Evolutionary conservation across 257 asterid genomes (phyloP).

Genomic region (Jacaranda copaia): DNA sequence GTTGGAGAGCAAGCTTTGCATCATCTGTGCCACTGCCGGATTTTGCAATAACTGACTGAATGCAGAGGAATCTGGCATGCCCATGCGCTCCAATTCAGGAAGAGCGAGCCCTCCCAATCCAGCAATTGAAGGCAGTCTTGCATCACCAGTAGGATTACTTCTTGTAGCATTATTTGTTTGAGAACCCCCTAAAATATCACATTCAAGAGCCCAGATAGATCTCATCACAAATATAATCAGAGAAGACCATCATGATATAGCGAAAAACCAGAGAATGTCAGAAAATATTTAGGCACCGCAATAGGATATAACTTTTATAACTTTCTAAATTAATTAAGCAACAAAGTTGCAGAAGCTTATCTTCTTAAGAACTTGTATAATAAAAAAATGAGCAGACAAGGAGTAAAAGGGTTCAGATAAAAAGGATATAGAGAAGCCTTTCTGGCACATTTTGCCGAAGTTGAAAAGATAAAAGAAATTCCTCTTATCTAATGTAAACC

Average conservation of each 20-base stretch:
- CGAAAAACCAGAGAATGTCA: neutral
- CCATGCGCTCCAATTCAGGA: slow-evolving; percentile 50
- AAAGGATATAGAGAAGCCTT: neutral
- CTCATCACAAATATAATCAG: slow-evolving; percentile 20
- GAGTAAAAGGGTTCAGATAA: neutral
- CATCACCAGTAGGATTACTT: slow-evolving; percentile 56
- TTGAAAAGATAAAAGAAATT: neutral
- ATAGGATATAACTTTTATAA: slow-evolving; percentile 8
- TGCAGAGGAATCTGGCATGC: slow-evolving; percentile 51
- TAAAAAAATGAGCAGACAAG: neutral
- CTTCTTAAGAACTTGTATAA: slow-evolving; percentile 12
- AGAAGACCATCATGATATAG: slow-evolving; percentile 13
- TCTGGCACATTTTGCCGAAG: neutral
- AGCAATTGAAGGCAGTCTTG: slow-evolving; percentile 45
- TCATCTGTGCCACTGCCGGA: slow-evolving; percentile 70
- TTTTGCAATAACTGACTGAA: slow-evolving; percentile 61
- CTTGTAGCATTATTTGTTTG: slow-evolving; percentile 56
- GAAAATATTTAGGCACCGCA: neutral
- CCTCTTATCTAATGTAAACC: neutral
- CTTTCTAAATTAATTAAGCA: slow-evolving; percentile 24
- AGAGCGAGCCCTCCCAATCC: slow-evolving; percentile 63
- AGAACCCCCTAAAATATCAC: slow-evolving; percentile 46
- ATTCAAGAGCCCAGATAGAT: slow-evolving; percentile 30
- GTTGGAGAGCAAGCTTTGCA: slow-evolving; percentile 69
- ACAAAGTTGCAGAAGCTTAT: slow-evolving; percentile 2